phyloP scores from a whole-genome alignment of 2,329 filamentous ascomycete species.

The Beauveria sp. region DNA sequence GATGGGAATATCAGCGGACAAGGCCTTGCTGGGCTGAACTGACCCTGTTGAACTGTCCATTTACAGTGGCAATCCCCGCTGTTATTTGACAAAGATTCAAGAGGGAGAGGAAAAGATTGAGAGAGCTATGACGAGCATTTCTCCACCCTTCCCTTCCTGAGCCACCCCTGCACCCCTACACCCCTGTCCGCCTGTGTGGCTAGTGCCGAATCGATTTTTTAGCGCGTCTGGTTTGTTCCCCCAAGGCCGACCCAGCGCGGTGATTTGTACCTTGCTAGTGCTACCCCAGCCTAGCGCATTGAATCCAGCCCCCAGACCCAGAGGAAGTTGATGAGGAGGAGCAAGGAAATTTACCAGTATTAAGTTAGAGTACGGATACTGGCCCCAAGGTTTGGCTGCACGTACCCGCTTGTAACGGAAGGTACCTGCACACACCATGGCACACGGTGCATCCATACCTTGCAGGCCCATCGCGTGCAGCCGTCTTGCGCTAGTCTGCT shows the following conservation, averaged over 20 bases:
- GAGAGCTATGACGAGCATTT: background rate
- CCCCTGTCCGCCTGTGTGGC: slow-evolving; percentile 4
- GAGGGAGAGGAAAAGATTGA: background rate
- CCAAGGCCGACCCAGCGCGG: background rate
- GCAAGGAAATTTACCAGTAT: no score
- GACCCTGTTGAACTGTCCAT: background rate
- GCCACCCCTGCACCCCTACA: background rate
- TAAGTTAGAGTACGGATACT: no score
- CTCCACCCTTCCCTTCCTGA: background rate
- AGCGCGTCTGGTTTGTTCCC: background rate
- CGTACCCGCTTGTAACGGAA: slow-evolving; percentile 9
- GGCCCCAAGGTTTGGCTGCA: background rate
- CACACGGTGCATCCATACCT: background rate
- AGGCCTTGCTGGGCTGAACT: slow-evolving; percentile 1
- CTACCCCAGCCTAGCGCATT: background rate
- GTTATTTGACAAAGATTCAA: background rate
- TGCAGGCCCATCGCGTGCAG: background rate
- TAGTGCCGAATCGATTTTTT: slow-evolving; percentile 3
- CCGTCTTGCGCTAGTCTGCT: background rate
- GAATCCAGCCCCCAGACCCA: background rate
- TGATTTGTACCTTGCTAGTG: slow-evolving; percentile 1
- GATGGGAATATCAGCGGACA: background rate
- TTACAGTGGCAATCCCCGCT: background rate
- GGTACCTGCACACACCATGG: background rate
- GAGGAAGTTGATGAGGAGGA: no score